Conservation (phyloP, 257 asterid species). For the Solanum sitiens region DNA sequence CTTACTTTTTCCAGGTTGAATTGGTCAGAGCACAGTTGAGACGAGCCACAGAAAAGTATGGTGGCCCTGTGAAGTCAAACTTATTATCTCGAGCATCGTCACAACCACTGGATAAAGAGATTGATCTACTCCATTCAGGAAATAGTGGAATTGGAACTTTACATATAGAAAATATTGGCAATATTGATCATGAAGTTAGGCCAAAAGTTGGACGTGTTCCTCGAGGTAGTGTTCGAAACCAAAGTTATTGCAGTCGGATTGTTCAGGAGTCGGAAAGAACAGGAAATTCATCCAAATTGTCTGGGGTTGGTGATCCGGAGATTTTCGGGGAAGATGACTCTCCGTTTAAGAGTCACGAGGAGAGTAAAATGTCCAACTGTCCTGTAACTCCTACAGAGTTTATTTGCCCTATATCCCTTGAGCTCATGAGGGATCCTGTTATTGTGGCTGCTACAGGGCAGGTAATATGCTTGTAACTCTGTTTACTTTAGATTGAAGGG, state of each 20-base stretch:
- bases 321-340: constrained; percentile 20
- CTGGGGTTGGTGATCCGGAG: constrained; percentile 17
- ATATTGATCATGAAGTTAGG: constrained; percentile 43
- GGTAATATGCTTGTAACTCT: constrained; percentile 6
- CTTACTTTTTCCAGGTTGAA: constrained; percentile 42
- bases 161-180: constrained; percentile 37
- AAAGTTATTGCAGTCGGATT: constrained; percentile 17
- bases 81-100: constrained; percentile 48
- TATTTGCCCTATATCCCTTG: constrained; percentile 93
- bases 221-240: constrained; percentile 18
- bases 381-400: constrained; percentile 69
- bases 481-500: background rate
- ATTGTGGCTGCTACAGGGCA: constrained; percentile 73
- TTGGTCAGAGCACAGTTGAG: constrained; percentile 60
- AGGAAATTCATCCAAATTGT: constrained; percentile 22
- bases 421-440: constrained; percentile 94
- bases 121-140: constrained; percentile 40
- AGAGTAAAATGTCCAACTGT: constrained; percentile 51
- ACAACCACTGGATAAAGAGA: constrained; percentile 57
- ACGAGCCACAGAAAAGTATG: constrained; percentile 82
- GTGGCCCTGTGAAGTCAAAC: constrained; percentile 56
- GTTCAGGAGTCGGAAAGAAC: constrained; percentile 14
- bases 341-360: constrained; percentile 28
- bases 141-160: constrained; percentile 34
- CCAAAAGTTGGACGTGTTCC: constrained; percentile 18